Conservation (phyloP, 495 filamentous ascomycete species). For the Pyrenula massariospora region DNA sequence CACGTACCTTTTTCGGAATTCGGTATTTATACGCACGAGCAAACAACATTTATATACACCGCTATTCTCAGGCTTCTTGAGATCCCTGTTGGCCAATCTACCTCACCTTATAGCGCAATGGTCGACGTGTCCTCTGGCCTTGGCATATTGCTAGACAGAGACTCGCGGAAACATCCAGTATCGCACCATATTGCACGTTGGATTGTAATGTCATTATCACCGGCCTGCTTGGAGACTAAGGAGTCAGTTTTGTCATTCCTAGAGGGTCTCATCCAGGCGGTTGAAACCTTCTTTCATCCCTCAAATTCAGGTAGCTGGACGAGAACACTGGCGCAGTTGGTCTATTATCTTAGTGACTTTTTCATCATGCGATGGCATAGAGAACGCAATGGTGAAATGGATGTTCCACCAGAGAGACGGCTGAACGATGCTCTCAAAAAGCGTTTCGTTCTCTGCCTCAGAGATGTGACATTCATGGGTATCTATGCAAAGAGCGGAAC, state of each 20-base stretch:
- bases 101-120: constrained; percentile 72
- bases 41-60: constrained; percentile 87
- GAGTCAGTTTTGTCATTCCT: constrained; percentile 75
- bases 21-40: constrained; percentile 85
- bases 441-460: constrained; percentile 81
- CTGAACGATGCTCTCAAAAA: constrained; percentile 71
- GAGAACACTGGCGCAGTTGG: constrained; percentile 75
- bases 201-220: constrained; percentile 90
- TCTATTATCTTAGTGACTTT: constrained; percentile 88
- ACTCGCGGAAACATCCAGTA: constrained; percentile 83
- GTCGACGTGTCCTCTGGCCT: constrained; percentile 76
- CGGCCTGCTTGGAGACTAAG: constrained; percentile 62
- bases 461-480: constrained; percentile 95
- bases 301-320: constrained; percentile 95
- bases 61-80: constrained; percentile 80
- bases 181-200: constrained; percentile 88
- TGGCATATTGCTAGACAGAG: constrained; percentile 76
- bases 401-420: constrained; percentile 64
- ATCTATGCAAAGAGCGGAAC: constrained; percentile 91
- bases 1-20: constrained; percentile 76
- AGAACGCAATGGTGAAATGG: constrained; percentile 83
- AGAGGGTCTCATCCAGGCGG: constrained; percentile 86
- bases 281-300: constrained; percentile 98
- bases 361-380: constrained; percentile 98
- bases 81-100: constrained; percentile 93